These are phyloP conservation scores for Aureobasidium namibiae DNA, from an alignment of 2,329 filamentous ascomycete species.

Conservation along the genomic window DNA sequence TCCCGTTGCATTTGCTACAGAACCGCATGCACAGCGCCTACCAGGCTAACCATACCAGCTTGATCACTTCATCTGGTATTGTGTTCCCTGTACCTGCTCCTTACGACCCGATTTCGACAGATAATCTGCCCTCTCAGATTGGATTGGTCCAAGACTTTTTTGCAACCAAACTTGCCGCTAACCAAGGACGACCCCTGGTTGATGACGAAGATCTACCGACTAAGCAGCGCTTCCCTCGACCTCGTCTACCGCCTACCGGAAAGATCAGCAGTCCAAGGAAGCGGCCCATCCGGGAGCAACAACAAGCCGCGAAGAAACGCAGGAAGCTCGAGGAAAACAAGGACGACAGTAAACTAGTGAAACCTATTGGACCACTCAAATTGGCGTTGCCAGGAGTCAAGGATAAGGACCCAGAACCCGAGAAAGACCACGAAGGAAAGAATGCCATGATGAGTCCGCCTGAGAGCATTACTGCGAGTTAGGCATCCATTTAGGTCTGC, in stretches of 20 bases:
- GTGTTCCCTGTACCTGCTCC: conserved; percentile 61
- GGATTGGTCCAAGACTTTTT: conserved; percentile 89
- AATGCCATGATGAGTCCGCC: conserved; percentile 79
- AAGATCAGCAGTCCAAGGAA: conserved; percentile 84
- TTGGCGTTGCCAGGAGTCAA: conserved; percentile 38
- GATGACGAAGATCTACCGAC: conserved; percentile 92
- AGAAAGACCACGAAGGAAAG: conserved; percentile 61
- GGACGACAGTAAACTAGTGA: conserved; percentile 24
- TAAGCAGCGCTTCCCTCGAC: conserved; percentile 69
- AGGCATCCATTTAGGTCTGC: not conserved
- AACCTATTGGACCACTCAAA: conserved; percentile 46
- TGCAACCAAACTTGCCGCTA: conserved; percentile 76
- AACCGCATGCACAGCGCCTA: conserved; percentile 80
- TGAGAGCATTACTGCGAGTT: conserved; percentile 51
- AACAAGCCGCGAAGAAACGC: conserved; percentile 78
- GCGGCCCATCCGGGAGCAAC: conserved; percentile 71
- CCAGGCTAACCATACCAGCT: conserved; percentile 64
- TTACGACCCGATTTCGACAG: conserved; percentile 68
- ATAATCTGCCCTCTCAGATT: conserved; percentile 71
- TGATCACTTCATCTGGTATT: conserved; percentile 50
- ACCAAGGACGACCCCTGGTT: conserved; percentile 70
- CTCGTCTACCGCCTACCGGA: conserved; percentile 60
- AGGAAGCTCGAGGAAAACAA: conserved; percentile 53
- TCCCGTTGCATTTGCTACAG: conserved; percentile 89
- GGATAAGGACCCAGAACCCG: conserved; percentile 46